phyloP scores from a whole-genome alignment of 2,329 filamentous ascomycete genomes.

The Periconia macrospinosa region DNA sequence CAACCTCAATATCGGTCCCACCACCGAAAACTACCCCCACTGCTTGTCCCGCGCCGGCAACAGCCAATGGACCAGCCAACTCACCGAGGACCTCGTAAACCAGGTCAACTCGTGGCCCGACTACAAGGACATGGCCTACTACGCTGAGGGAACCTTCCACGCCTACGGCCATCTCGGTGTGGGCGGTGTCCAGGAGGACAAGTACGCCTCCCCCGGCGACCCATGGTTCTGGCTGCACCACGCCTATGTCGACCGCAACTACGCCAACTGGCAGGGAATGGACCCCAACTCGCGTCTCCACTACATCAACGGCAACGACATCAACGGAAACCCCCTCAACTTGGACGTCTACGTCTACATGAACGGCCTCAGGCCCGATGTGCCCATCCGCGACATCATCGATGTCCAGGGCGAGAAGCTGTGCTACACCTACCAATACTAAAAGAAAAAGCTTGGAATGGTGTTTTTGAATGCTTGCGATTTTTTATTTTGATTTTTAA shows the following conservation, averaged over 20 bases:
- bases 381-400: constrained; percentile 33
- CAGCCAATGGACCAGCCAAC: constrained; percentile 26
- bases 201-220: constrained; percentile 36
- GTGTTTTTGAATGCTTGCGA: no score
- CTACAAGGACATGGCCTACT: constrained; percentile 33
- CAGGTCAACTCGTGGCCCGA: constrained; percentile 11
- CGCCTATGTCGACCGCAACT: constrained; percentile 53
- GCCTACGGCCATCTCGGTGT: constrained; percentile 42
- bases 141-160: constrained; percentile 34
- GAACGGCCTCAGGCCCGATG: constrained; percentile 28
- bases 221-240: constrained; percentile 55
- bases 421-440: constrained; percentile 44
- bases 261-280: constrained; percentile 54
- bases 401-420: constrained; percentile 26
- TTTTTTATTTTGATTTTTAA: no score
- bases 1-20: constrained; percentile 34
- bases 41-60: constrained; percentile 36
- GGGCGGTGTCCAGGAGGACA: constrained; percentile 38
- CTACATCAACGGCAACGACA: constrained; percentile 46
- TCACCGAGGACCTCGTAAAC: constrained; percentile 28
- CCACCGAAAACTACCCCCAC: constrained; percentile 27
- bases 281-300: constrained; percentile 21
- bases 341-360: constrained; percentile 32
- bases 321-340: constrained; percentile 21
- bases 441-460: constrained; percentile 1